These are phyloP conservation scores for Aspergillus sp. DNA, from an alignment of 2,329 filamentous ascomycete species.

Conservation along the genomic window DNA sequence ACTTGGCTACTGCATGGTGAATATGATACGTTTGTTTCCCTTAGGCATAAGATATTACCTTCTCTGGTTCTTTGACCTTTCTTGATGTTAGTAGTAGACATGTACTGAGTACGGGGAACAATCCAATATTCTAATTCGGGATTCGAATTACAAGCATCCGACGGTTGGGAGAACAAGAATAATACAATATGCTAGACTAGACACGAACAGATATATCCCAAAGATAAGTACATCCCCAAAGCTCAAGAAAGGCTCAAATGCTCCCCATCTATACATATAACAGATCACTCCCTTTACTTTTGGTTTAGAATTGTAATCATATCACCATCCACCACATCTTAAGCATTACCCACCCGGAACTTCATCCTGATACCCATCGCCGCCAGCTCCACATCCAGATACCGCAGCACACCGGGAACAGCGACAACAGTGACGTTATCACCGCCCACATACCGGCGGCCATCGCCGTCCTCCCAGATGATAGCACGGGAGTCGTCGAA, in stretches of 20 bases:
- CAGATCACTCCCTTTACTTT: not conserved
- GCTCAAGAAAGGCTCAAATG: conserved; percentile 8
- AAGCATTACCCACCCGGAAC: conserved; percentile 67
- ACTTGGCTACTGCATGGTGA: conserved; percentile 12
- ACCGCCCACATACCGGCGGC: conserved; percentile 80
- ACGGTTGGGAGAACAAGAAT: not conserved
- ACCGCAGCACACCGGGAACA: conserved; percentile 88
- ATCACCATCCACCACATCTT: conserved; percentile 10
- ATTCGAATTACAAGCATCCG: no score
- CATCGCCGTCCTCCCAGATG: conserved; percentile 86
- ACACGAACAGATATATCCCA: conserved; percentile 1
- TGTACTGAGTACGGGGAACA: no score
- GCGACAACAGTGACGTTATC: conserved; percentile 89
- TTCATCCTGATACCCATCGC: conserved; percentile 96
- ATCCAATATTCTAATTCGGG: no score
- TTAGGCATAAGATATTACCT: conserved; percentile 13
- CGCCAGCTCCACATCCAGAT: conserved; percentile 89
- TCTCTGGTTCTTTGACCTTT: conserved; percentile 2
- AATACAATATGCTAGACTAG: conserved; percentile 7
- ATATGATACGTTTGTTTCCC: conserved; percentile 13
- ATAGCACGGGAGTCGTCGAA: conserved; percentile 67
- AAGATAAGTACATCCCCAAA: conserved; percentile 9
- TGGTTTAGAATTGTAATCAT: conserved; percentile 1
- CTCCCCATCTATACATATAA: conserved; percentile 16
- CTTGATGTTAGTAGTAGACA: no score